Conservation (phyloP, 768 basidiomycete species). For the Scleroderma citrinum region DNA sequence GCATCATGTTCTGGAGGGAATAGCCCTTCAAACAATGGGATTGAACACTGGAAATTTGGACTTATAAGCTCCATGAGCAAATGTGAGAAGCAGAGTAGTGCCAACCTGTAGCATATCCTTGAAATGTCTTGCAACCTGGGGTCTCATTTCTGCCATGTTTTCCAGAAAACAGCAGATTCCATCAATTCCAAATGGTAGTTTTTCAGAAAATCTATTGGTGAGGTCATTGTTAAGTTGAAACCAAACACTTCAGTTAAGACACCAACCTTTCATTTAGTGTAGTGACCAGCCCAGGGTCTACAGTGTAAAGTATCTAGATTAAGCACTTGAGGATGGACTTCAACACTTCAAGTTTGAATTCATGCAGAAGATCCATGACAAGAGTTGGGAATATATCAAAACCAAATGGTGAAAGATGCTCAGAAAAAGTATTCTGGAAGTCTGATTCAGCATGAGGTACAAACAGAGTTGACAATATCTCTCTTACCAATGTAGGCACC, state of each 20-base stretch:
- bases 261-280: conserved; percentile 13
- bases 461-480: background rate
- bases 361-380: conserved; percentile 35
- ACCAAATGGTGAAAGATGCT: conserved; percentile 9
- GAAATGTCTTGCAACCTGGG: too few relatives aligned
- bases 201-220: too few relatives aligned
- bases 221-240: too few relatives aligned
- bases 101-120: too few relatives aligned
- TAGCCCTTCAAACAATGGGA: conserved; percentile 29
- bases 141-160: too few relatives aligned
- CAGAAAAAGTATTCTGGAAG: conserved; percentile 30
- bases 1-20: conserved; percentile 20
- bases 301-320: conserved; percentile 23
- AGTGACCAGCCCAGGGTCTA: conserved; percentile 8
- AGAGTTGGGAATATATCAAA: conserved; percentile 25
- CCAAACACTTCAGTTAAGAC: too few relatives aligned
- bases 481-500: conserved; percentile 10
- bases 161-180: too few relatives aligned
- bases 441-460: background rate
- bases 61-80: too few relatives aligned
- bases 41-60: conserved; percentile 21
- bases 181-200: too few relatives aligned
- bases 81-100: too few relatives aligned
- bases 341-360: conserved; percentile 36
- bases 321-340: conserved; percentile 32